These are phyloP conservation scores for Meyerozyma carpophila DNA, from an alignment of 1,139 yeast genomes.

Conservation along the genomic window DNA sequence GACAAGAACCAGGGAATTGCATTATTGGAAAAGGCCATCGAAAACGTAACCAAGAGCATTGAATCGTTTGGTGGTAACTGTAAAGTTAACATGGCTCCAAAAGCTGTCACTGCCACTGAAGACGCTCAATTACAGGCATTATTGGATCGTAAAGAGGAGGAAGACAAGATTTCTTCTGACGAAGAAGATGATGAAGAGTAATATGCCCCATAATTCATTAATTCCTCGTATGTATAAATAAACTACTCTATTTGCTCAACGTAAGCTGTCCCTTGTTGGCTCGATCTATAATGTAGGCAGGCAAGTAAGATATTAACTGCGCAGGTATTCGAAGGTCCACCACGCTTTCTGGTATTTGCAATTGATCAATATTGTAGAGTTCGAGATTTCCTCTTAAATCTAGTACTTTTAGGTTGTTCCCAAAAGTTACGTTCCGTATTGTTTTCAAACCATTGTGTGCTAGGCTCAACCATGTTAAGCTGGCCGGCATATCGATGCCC, in stretches of 20 bases:
- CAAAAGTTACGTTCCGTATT: conserved; percentile 34
- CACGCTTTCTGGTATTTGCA: conserved; percentile 34
- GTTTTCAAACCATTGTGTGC: conserved; percentile 37
- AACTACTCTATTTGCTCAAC: conserved; percentile 14
- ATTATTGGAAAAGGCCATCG: conserved; percentile 72
- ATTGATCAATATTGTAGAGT: conserved; percentile 32
- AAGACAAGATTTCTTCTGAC: conserved; percentile 39
- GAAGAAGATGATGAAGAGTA: conserved; percentile 37
- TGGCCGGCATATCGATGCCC: conserved; percentile 34
- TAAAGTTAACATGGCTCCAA: conserved; percentile 95
- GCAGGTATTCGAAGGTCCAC: conserved; percentile 33
- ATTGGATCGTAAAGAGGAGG: conserved; percentile 54
- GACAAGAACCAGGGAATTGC: conserved; percentile 88
- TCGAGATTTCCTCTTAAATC: conserved; percentile 44
- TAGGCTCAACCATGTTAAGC: conserved; percentile 27
- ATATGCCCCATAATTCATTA: conserved; percentile 3
- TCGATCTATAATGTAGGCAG: conserved; percentile 35
- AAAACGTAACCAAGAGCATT: conserved; percentile 64
- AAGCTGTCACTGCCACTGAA: conserved; percentile 97
- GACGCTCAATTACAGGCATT: conserved; percentile 97
- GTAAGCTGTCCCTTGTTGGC: conserved; percentile 33
- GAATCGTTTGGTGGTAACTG: conserved; percentile 77
- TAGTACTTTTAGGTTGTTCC: conserved; percentile 26
- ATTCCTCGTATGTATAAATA: conserved; percentile 5
- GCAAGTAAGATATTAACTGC: conserved; percentile 31